Evolutionary conservation across 2,329 filamentous ascomycete species (phyloP), one percentile per base, ranked within the genome.

Genomic region (Sarocladiaceae sp.): DNA sequence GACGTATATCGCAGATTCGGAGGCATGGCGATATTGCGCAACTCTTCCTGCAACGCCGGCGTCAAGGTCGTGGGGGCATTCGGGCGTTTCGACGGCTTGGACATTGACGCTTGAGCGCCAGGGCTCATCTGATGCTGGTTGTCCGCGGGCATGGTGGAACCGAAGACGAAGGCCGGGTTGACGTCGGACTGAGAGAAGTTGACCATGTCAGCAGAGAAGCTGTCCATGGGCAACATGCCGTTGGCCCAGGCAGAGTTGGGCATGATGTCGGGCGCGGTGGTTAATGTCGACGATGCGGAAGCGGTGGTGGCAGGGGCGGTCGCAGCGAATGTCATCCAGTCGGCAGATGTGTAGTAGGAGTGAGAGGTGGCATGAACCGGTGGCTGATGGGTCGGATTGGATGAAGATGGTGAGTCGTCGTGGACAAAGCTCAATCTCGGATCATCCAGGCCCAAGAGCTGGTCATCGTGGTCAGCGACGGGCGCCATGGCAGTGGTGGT

Each of bases 11-110:
- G 75, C 15, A 82, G 68, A 51, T 80, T 74, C 19, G 73, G 65
- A 12, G 80, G 79, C 78, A 83, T 83, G 52, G 78, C 79, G 55
- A 82, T 82, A 49, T 69, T 78, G 52, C 73, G 74, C 37, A 83
- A 65, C 55, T 76, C 73, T 56, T 82, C 77, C 55, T 79, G 75
- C 57, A 80, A 72, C 19, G 76, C 76, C 24, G 72, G 71, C 27
- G 76, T 81, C 45, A 83, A 63, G 21, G 57, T 53, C 32, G 56
- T 53, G 19, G 57, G 48, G 19, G 56, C 45, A n/a, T n/a, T 15
- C 7, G 18, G 37, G 21, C 6, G 45, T 33, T 35, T 40, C 27
- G 27, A 15, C 26, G 40, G 15, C 15, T 26, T n/a, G 23, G 3
- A 60, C 61, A 50, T 60, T 33, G 12, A 44, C 44, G 37, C 52